Evolutionary conservation across 352 stramenopile genomes (phyloP).

Genomic region (Globisporangium yorkense): DNA sequence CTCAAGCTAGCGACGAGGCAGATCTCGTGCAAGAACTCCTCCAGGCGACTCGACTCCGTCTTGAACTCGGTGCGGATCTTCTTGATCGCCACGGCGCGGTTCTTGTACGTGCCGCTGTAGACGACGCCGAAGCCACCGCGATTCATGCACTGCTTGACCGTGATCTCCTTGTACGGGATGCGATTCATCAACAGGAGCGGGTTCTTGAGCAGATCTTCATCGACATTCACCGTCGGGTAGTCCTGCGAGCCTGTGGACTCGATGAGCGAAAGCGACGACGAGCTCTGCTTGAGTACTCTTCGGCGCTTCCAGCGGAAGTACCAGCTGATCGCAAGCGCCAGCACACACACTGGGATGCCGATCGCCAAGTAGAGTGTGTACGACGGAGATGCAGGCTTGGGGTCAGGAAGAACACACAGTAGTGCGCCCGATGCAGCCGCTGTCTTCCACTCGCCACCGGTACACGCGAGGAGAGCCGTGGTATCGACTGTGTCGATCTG

Average conservation of each 20-base stretch:
- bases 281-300: constrained; percentile 24
- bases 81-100: constrained; percentile 35
- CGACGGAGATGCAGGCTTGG: constrained; percentile 25
- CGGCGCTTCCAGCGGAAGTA: constrained; percentile 21
- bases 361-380: constrained; percentile 27
- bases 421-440: constrained; percentile 13
- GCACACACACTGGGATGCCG: constrained; percentile 33
- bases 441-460: constrained; percentile 6
- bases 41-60: constrained; percentile 10
- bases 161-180: constrained; percentile 58
- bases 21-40: constrained; percentile 59
- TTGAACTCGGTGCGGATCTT: constrained; percentile 23
- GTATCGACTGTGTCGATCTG: constrained; percentile 19
- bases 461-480: neutral
- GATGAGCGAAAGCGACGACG: constrained; percentile 40
- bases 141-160: constrained; percentile 49
- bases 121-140: constrained; percentile 58
- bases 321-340: constrained; percentile 17
- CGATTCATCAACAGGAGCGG: constrained; percentile 50
- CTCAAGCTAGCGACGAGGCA: constrained; percentile 44
- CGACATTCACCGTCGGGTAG: constrained; percentile 15
- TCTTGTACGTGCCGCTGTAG: constrained; percentile 31
- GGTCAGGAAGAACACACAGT: constrained; percentile 7
- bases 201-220: constrained; percentile 49
- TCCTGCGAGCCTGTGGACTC: constrained; percentile 48